phyloP scores from a whole-genome alignment of 108 stramenopile species.

The Bacterosira constricta region DNA sequence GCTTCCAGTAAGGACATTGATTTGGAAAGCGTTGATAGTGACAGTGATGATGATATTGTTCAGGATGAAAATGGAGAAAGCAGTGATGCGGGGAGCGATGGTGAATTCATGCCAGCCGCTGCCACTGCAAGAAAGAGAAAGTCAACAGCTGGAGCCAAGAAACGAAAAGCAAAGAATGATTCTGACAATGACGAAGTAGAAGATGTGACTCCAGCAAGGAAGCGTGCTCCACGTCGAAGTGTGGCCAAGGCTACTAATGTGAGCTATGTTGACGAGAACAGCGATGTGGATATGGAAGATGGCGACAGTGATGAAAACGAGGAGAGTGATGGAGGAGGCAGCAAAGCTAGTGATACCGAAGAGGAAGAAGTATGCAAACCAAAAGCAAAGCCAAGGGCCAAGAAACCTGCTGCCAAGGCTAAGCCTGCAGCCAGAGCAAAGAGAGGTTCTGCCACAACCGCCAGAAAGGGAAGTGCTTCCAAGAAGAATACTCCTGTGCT shows the following conservation, averaged over 20 bases:
- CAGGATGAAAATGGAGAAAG: constrained; percentile 19
- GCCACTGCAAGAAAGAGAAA: constrained; percentile 37
- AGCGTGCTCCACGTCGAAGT: constrained; percentile 42
- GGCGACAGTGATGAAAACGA: constrained; percentile 15
- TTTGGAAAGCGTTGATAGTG: constrained; percentile 10
- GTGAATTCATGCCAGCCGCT: constrained; percentile 50
- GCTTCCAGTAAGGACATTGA: not conserved
- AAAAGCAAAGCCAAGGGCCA: constrained; percentile 5
- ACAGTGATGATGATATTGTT: constrained; percentile 9
- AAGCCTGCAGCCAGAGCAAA: not conserved
- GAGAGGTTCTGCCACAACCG: not conserved
- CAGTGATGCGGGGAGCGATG: constrained; percentile 30
- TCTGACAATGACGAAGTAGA: constrained; percentile 27
- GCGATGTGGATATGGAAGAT: constrained; percentile 22
- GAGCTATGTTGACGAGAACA: constrained; percentile 48
- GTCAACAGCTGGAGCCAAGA: constrained; percentile 4
- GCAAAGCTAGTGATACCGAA: constrained; percentile 1
- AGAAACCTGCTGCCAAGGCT: constrained; percentile 4
- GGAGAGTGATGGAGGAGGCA: not conserved
- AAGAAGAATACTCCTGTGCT: constrained; percentile 1
- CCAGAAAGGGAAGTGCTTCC: not conserved
- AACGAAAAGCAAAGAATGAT: constrained; percentile 10
- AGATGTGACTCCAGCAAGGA: constrained; percentile 8
- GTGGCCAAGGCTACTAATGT: constrained; percentile 19
- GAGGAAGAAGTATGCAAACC: constrained; percentile 13